Evolutionary conservation across 345 rosid species (phyloP), one percentile per base, ranked within the genome.

Genomic region (Excoecaria agallocha): DNA sequence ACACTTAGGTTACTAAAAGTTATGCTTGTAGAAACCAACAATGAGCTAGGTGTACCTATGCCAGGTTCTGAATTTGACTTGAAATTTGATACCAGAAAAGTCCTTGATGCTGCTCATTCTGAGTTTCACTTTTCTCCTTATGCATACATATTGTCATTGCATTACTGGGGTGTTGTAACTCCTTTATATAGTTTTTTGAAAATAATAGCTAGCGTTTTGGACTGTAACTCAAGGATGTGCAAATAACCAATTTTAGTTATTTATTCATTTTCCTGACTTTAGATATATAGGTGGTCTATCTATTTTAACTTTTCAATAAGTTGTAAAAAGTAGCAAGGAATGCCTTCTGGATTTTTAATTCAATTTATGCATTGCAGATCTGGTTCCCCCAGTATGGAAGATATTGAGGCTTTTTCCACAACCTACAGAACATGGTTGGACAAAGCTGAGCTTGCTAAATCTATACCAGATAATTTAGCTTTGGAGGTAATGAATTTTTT

Each of bases 331-430:
- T 13, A 37, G 11, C 3, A 70, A 60, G 57, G 52, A 68, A 30
- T 71, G 66, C 50, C 51, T 48, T 12, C 62, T 38, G 50, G 76
- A 58, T 39, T 24, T 79, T 68, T 81, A 65, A 74, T 72, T 72
- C 50, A 24, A 69, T 51, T 61, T 71, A 69, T 55, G 8, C 22
- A 0, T 76, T 20, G 43, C 80, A 87, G 96, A 80, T 86, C 84
- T 60, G 97, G 97, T 76, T 89, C 95, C 19, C 97, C 97, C 4
- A 79, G 50, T 46, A 85, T 94, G 89, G 89, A 87, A 81, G 98
- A 94, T 71, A 81, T 94, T 61, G 86, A 94, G 84, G 89, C 90
- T 12, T 94, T 87, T 79, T 88, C 93, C 69, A 75, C 30, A 67
- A 75, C 85, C 74, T 92, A 92, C 70, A 85, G 92, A 74, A 78